Conservation (phyloP, 148 eudicot genomes). For the Camellia lanceoleosa region DNA sequence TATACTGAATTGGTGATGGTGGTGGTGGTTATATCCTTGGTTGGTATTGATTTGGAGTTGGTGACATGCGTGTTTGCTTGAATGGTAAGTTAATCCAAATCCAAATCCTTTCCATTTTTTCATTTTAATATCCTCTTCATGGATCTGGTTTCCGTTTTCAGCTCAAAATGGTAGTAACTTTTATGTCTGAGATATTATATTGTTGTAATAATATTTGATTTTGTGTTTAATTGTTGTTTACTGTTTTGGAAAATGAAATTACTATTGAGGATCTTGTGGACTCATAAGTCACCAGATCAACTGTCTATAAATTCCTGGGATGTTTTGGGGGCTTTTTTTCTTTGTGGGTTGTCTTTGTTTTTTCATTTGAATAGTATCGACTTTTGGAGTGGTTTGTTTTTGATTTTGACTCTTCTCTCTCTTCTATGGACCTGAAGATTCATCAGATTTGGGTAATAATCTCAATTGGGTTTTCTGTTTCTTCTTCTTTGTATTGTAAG, state of each 20-base stretch:
- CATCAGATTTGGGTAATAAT: constrained; percentile 7
- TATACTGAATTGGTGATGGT: not conserved
- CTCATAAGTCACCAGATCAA: constrained; percentile 6
- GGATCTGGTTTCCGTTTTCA: not conserved
- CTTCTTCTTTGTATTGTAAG: not conserved
- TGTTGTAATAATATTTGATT: not conserved
- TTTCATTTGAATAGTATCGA: not conserved
- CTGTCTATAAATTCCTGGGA: not conserved
- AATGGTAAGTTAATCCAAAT: constrained; percentile 17
- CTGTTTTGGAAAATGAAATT: not conserved
- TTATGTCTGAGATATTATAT: not conserved
- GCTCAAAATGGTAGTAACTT: not conserved
- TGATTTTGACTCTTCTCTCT: not conserved
- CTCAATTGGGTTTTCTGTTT: not conserved
- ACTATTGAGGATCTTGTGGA: not conserved
- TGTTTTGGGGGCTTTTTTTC: not conserved
- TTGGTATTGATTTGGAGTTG: constrained; percentile 10
- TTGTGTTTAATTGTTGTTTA: not conserved
- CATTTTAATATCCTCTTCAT: not conserved
- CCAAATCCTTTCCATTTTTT: constrained; percentile 1
- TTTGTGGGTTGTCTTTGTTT: not conserved
- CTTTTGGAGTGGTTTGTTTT: constrained; percentile 5
- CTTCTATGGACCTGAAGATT: not conserved
- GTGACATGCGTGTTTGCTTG: constrained; percentile 12
- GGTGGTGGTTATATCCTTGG: not conserved